Evolutionary conservation across 495 filamentous ascomycete species (phyloP).

Genomic region (Thozetella sp.): DNA sequence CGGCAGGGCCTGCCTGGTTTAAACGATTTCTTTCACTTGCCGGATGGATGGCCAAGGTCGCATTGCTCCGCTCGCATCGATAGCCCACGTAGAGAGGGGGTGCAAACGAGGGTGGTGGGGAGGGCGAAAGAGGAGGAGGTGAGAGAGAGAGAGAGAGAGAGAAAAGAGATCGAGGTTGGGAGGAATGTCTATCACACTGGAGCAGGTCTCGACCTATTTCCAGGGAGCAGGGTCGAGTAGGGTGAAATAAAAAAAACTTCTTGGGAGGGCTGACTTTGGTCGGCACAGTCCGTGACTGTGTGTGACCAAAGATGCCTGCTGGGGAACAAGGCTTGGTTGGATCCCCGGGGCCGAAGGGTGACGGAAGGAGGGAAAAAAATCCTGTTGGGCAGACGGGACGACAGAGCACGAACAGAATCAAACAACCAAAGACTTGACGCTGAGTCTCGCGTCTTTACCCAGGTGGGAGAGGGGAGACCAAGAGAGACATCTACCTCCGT

Average conservation of each 20-base stretch:
- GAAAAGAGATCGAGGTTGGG: background rate
- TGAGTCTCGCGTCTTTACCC: background rate
- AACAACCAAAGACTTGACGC: too few relatives aligned
- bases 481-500: too few relatives aligned
- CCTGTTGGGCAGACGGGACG: too few relatives aligned
- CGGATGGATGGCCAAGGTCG: background rate
- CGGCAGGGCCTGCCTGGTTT: too few relatives aligned
- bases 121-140: background rate
- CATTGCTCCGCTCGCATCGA: background rate
- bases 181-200: background rate
- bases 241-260: background rate
- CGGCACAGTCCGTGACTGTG: too few relatives aligned
- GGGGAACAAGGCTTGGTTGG: too few relatives aligned
- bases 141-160: background rate
- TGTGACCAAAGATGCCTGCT: too few relatives aligned
- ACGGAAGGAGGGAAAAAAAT: too few relatives aligned
- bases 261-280: background rate
- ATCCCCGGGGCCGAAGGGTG: too few relatives aligned
- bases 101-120: background rate
- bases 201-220: too few relatives aligned
- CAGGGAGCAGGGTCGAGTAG: too few relatives aligned
- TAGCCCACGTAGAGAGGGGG: background rate
- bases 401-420: too few relatives aligned
- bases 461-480: background rate
- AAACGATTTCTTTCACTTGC: background rate